Base-by-base conservation (phyloP, 495 filamentous ascomycete species). In the Trichocladium uniseriatum region DNA sequence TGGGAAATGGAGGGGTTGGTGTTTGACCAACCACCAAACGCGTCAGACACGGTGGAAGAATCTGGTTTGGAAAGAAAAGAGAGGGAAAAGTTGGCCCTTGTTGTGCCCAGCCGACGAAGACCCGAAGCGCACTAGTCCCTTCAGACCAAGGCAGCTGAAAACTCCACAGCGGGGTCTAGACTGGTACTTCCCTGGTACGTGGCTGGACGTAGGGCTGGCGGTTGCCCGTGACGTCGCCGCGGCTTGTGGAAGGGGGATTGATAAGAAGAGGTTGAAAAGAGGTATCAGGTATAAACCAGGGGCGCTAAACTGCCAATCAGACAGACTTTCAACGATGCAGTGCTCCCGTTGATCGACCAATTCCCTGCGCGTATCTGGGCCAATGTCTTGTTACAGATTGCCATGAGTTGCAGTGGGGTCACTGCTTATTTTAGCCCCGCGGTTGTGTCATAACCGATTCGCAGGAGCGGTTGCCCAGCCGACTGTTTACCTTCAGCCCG, bases 401-500 rank as follows among this genome's bases (percentile, higher is more conserved):
- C 36, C 15, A 11, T 40, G 21, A 16, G 10, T 29, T 31, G 19
- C 41, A 14, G 52, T 46, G 41, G 51, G 45, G 11, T 32, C 32
- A 14, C 29, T 42, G 38, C 53, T 39, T 31, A 19, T 54, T 50
- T 52, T 31, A 46, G 52, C 53, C 53, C 46, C 43, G 49, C 57
- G 48, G 32, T 61, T 55, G 55, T 61, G 58, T 58, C 55, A 60
- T 58, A 29, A 28, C 10, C 51, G 31, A 42, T 45, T 11, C 11
- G 46, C 27, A 22, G 53, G 57, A 56, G 46, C 40, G 29, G 62
- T 66, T 66, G 63, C 61, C 61, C 52, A 13, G 63, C 32, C 61
- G 52, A 66, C 63, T 48, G 63, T 66, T 64, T 64, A 66, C 63
- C 42, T 28, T 45, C 48, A 38, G 35, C 24, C n/a, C 14, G 36